Base-by-base conservation (phyloP, 2,329 filamentous ascomycete species). In the Curvularia eragrostidis region DNA sequence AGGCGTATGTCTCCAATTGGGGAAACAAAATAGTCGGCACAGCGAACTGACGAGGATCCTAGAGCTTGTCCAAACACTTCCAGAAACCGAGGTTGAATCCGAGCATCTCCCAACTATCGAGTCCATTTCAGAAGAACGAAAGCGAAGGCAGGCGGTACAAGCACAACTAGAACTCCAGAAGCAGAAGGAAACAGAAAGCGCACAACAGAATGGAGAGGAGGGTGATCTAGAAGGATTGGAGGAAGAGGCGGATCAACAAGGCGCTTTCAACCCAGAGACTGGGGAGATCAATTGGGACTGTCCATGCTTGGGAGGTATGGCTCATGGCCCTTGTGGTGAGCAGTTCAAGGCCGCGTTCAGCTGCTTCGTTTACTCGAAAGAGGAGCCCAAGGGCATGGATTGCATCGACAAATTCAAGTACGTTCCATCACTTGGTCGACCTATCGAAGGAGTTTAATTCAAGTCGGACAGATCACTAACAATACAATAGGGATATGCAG, bases 271-370 rank as follows among this genome's bases (percentile, higher is more conserved):
- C 79, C 93, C 93, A 2, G 95, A 98, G 82, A 99, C 95, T 9
- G 95, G 95, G 68, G 95, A 99, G 84, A 99, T 99, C 80, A 99
- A 99, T 84, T 99, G 95, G 95, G 95, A 98, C 77, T 99, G 95
- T 79, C 95, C 95, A 15, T 99, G 95, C 77, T 82, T 99, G 32
- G 95, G 95, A 48, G 95, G 95, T 52, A 99, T 99, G 95, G 95
- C 95, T 7, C 81, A 97, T 74, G 95, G 95, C 0, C 95, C 95
- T 52, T 99, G 95, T 75, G 95, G 95, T 47, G 91, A 96, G 75
- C 89, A 98, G 73, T 99, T 99, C 85, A 93, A 89, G 82, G 88
- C 89, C 23, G 95, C 95, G 0, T 99, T 99, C 72, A 97, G 93
- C 85, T 99, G 95, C 81, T 99, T 99, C 72, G 93, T 99, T n/a